These are phyloP conservation scores for Asterionellopsis glacialis DNA, from an alignment of 108 stramenopile species.

Conservation along the genomic window DNA sequence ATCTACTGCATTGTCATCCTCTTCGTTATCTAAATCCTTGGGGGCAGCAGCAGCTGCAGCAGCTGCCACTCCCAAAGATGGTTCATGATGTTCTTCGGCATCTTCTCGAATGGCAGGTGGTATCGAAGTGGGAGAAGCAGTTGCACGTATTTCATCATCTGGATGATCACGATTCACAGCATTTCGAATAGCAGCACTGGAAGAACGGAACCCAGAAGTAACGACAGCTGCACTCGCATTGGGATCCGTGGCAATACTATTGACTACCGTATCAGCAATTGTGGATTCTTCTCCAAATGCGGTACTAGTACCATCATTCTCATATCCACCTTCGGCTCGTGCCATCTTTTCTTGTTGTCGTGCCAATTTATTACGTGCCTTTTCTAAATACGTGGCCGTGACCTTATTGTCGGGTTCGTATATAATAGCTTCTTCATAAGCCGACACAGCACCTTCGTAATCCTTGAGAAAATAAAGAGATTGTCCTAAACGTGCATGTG, in stretches of 20 bases:
- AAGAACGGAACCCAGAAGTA: conserved; percentile 22
- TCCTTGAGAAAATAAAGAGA: conserved; percentile 82
- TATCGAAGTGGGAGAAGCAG: not conserved
- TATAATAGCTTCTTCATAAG: conserved; percentile 80
- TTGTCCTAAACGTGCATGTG: conserved; percentile 86
- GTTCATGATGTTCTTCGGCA: not conserved
- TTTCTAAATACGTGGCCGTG: conserved; percentile 76
- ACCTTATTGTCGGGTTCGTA: conserved; percentile 74
- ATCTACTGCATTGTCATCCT: conserved; percentile 28
- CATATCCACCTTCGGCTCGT: conserved; percentile 7
- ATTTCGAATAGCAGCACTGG: conserved; percentile 14
- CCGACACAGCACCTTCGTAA: conserved; percentile 76
- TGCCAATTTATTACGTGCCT: conserved; percentile 70
- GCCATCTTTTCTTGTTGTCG: conserved; percentile 52
- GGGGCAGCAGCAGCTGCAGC: not conserved
- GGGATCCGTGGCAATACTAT: conserved; percentile 63
- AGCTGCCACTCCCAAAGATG: conserved; percentile 1
- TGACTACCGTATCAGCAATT: conserved; percentile 47
- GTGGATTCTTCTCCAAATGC: conserved; percentile 46
- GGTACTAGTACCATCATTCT: not conserved
- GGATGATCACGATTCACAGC: conserved; percentile 17
- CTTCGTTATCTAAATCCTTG: conserved; percentile 8
- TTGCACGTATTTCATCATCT: not conserved
- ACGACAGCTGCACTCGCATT: conserved; percentile 34
- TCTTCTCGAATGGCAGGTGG: not conserved